A percentile compares a stretch with the other conserved stretches of the same genome.
These are phyloP conservation scores for Monilinia polystroma DNA, from an alignment of 2,329 filamentous ascomycete genomes.

Conservation along the genomic window DNA sequence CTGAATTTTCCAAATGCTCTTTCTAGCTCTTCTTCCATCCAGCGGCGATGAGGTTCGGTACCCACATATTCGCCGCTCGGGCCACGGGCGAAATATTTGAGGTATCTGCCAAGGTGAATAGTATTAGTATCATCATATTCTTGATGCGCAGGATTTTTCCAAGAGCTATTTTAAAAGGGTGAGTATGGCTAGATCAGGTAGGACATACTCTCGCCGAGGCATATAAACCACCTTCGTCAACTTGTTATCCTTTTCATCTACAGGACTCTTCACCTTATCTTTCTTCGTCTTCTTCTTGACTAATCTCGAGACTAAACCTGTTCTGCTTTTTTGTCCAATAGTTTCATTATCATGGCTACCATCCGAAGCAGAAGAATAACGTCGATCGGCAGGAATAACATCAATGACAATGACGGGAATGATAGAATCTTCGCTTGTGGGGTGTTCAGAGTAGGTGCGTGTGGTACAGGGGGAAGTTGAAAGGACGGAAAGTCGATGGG, in stretches of 20 bases:
- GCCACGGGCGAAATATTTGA: conserved; percentile 38
- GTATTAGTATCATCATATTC: not conserved
- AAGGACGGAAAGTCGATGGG: conserved; percentile 8
- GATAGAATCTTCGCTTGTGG: conserved; percentile 38
- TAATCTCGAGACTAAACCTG: conserved; percentile 9
- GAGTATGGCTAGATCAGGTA: not conserved
- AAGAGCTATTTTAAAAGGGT: not conserved
- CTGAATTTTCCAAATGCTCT: conserved; percentile 33
- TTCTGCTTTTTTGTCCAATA: not conserved
- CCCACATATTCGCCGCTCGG: conserved; percentile 36
- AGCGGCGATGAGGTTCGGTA: conserved; percentile 35
- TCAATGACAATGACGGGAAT: conserved; percentile 37
- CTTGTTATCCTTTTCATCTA: conserved; percentile 15
- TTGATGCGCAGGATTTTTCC: not conserved
- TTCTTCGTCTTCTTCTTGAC: conserved; percentile 22
- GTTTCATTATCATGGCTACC: conserved; percentile 1
- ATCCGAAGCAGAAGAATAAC: not conserved
- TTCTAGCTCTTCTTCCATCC: conserved; percentile 39
- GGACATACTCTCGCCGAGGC: conserved; percentile 34
- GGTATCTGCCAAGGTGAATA: conserved; percentile 24
- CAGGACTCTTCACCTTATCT: conserved; percentile 23
- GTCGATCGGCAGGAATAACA: conserved; percentile 24
- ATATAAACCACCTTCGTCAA: conserved; percentile 38
- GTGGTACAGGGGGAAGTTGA: conserved; percentile 34
- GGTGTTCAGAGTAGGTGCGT: conserved; percentile 28